Base-by-base conservation (phyloP, 371 early-diverging fungal genomes). In the Coemansia sp. region DNA sequence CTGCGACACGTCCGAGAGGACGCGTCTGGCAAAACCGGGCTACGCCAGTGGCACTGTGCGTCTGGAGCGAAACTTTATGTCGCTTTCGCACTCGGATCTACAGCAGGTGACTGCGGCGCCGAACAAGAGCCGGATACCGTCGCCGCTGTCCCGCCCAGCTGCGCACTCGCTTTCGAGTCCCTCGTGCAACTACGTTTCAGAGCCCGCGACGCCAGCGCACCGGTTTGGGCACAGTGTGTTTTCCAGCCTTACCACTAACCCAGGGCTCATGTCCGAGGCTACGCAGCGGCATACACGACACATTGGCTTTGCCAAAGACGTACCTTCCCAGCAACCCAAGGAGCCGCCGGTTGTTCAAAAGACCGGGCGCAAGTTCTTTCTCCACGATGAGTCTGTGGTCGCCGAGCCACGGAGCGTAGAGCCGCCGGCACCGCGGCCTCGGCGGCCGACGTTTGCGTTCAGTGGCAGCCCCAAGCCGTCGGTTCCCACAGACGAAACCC, bases 41-140 rank as follows among this genome's bases (percentile, higher is more conserved):
- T 7, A 16, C 11, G 26, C 38, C 16, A 31, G 14, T 42, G 43
- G 61, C 35, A n/a, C 54, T 3, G 61, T 43, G 30, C 20, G 34
- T 30, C 55, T 69, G 9, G 72, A 70, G 42, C 66, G 72, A 5
- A 62, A 31, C 35, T 55, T 36, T 34, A 53, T 63, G 59, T 75
- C 75, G 40, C 45, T 55, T 32, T 75, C 75, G 6, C 75, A 75
- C 49, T 62, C 75, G 13, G 67, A 75, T 49, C 56, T 74, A 30
- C 75, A 74, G 54, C 59, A 62, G 14, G 67, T 26, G 26, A 26
- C 36, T 1, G 36, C 43, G 5, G 30, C n/a, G 1, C 49, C 32
- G 1, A 53, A 39, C 40, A 40, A 62, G n/a, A 26, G 52, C 32
- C 54, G 51, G 16, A 45, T 34, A 11, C 63, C 73, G 5, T 72